A percentile compares a stretch with the other conserved stretches of the same genome.
These are phyloP conservation scores for Yamadazyma membranifaciens DNA, from an alignment of 1,139 yeast genomes.

Conservation along the genomic window DNA sequence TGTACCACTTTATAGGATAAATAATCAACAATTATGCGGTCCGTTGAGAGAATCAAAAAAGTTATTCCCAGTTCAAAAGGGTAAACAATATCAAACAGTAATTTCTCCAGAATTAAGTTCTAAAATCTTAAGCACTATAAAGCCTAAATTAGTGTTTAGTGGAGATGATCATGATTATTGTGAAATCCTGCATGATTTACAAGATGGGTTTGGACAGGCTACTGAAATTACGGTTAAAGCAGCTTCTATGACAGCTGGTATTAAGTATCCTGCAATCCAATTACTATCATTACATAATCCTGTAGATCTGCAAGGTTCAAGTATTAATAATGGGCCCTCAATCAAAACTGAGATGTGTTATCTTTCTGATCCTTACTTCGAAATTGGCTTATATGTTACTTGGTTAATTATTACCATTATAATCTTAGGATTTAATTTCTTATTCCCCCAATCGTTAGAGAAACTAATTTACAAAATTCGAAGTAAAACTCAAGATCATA, in stretches of 20 bases:
- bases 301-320: slow-evolving; percentile 13
- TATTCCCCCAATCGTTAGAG: slow-evolving; percentile 8
- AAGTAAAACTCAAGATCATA: not conserved
- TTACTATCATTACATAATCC: slow-evolving; percentile 67
- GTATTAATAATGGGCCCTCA: slow-evolving; percentile 11
- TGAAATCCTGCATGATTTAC: slow-evolving; percentile 49
- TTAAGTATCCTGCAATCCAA: slow-evolving; percentile 80
- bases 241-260: slow-evolving; percentile 91
- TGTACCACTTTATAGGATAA: slow-evolving; percentile 48
- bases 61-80: slow-evolving; percentile 66
- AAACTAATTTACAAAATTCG: not conserved
- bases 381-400: slow-evolving; percentile 10
- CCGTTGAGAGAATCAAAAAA: slow-evolving; percentile 47
- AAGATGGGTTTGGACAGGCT: slow-evolving; percentile 33
- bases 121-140: slow-evolving; percentile 51
- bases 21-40: slow-evolving; percentile 38
- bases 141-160: slow-evolving; percentile 71
- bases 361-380: slow-evolving; percentile 63
- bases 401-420: slow-evolving; percentile 10
- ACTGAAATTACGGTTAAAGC: slow-evolving; percentile 87
- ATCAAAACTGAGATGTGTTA: slow-evolving; percentile 60
- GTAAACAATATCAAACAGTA: slow-evolving; percentile 58
- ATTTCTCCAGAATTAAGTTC: slow-evolving; percentile 55
- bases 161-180: slow-evolving; percentile 99
- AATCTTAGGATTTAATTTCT: slow-evolving; percentile 9